phyloP scores from a whole-genome alignment of 78 protist species.

The Diacronema lutheri region DNA sequence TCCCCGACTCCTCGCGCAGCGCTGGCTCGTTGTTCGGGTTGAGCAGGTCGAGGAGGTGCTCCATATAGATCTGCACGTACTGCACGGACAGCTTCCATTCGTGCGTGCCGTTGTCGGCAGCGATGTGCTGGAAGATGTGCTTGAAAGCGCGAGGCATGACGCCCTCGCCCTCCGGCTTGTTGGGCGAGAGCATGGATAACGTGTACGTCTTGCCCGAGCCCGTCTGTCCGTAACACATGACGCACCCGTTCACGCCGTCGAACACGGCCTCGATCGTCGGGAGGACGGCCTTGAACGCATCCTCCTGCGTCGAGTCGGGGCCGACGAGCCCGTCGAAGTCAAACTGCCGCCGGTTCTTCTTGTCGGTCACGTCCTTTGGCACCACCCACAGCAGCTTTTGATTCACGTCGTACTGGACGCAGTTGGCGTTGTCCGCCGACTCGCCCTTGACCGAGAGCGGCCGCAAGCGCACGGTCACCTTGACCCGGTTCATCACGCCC shows the following conservation, averaged over 20 bases:
- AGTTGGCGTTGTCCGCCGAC: not conserved
- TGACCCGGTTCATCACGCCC: no score
- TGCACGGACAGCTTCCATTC: not conserved
- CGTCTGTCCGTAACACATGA: slow-evolving; percentile 74
- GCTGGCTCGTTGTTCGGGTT: not conserved
- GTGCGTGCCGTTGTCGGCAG: not conserved
- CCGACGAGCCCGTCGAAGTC: not conserved
- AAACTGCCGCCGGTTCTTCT: not conserved
- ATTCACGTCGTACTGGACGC: not conserved
- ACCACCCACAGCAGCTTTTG: not conserved
- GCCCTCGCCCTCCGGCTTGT: not conserved
- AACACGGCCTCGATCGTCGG: not conserved
- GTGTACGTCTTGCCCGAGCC: slow-evolving; percentile 72
- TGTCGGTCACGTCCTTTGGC: not conserved
- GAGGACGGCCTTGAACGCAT: not conserved
- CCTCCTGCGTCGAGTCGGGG: not conserved
- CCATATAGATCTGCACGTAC: slow-evolving; percentile 23
- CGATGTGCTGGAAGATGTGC: not conserved
- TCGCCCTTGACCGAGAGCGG: not conserved
- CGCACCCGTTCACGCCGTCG: not conserved
- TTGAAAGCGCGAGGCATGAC: slow-evolving; percentile 9
- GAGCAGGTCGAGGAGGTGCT: slow-evolving; percentile 22
- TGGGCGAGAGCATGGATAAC: not conserved
- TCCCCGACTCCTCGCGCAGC: not conserved
- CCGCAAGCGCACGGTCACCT: not conserved